These are phyloP conservation scores for Cryoendolithus antarcticus DNA, from an alignment of 2,329 filamentous ascomycete genomes.

Conservation along the genomic window DNA sequence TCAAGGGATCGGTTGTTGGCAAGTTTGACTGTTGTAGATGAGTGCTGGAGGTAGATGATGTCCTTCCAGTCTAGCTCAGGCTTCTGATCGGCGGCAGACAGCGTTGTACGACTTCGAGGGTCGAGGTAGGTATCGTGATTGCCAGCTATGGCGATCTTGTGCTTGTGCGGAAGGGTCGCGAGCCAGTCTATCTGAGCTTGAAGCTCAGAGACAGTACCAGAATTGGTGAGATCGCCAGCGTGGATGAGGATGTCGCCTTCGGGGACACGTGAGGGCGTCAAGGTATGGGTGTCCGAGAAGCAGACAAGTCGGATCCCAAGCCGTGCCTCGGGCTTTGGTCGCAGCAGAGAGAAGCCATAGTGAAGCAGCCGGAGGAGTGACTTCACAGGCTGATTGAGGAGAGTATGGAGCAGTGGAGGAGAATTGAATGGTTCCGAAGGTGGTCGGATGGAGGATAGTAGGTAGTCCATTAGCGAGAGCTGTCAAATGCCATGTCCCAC, in stretches of 20 bases:
- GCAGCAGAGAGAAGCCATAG: too few species aligned
- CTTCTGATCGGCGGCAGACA: constrained; percentile 40
- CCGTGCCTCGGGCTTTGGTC: constrained; percentile 12
- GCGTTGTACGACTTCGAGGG: constrained; percentile 41
- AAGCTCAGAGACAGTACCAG: constrained; percentile 59
- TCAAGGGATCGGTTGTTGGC: constrained; percentile 45
- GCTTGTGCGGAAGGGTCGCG: constrained; percentile 54
- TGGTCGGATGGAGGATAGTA: too few species aligned
- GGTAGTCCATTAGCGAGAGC: too few species aligned
- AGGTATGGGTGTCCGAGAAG: constrained; percentile 77
- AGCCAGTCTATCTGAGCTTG: constrained; percentile 82
- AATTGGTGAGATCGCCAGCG: constrained; percentile 69
- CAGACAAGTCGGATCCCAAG: constrained; percentile 64
- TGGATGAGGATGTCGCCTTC: constrained; percentile 78
- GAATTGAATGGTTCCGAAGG: not conserved
- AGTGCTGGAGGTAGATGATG: constrained; percentile 65
- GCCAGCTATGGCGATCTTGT: constrained; percentile 62
- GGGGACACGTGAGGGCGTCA: constrained; percentile 44
- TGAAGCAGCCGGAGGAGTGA: too few species aligned
- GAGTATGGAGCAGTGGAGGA: too few species aligned
- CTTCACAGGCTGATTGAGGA: too few species aligned
- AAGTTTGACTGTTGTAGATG: constrained; percentile 35
- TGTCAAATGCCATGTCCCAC: too few species aligned
- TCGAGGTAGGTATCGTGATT: constrained; percentile 89
- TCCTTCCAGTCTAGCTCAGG: constrained; percentile 51